phyloP scores from a whole-genome alignment of 106 monocot genomes.

The Platanthera zijinensis region DNA sequence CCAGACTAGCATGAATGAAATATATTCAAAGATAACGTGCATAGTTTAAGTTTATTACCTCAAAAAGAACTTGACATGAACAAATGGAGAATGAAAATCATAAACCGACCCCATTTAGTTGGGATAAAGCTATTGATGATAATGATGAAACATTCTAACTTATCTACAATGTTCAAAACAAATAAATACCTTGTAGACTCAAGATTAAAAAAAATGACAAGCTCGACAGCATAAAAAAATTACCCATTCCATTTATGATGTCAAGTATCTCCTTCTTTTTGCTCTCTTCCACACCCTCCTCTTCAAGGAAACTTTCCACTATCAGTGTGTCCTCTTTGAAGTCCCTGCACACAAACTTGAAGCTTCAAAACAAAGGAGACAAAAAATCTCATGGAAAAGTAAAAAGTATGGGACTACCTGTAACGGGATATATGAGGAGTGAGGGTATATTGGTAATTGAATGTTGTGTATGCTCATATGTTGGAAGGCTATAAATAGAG shows the following conservation, averaged over 20 bases:
- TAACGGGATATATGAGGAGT: no score
- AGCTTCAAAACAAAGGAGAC: not conserved
- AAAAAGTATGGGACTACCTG: not conserved
- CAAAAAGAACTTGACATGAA: no score
- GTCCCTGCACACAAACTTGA: constrained; percentile 33
- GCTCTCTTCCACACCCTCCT: constrained; percentile 43
- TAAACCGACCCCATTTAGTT: no score
- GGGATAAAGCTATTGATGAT: no score
- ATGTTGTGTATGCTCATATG: no score
- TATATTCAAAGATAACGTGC: no score
- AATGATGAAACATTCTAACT: no score
- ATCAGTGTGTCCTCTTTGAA: constrained; percentile 43
- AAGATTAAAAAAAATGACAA: not conserved
- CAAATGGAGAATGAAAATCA: no score
- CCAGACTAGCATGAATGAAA: no score
- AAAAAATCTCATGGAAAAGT: not conserved
- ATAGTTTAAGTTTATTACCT: no score
- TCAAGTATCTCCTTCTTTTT: constrained; percentile 46
- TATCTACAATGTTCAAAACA: not conserved
- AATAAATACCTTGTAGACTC: not conserved
- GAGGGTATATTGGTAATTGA: no score
- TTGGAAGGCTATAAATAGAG: no score
- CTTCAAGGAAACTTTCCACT: constrained; percentile 66
- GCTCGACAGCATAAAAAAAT: constrained; percentile 3
- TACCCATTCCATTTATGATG: constrained; percentile 85